phyloP scores from a whole-genome alignment of 371 early-diverging fungal species.

The Haplosporangium sp. region DNA sequence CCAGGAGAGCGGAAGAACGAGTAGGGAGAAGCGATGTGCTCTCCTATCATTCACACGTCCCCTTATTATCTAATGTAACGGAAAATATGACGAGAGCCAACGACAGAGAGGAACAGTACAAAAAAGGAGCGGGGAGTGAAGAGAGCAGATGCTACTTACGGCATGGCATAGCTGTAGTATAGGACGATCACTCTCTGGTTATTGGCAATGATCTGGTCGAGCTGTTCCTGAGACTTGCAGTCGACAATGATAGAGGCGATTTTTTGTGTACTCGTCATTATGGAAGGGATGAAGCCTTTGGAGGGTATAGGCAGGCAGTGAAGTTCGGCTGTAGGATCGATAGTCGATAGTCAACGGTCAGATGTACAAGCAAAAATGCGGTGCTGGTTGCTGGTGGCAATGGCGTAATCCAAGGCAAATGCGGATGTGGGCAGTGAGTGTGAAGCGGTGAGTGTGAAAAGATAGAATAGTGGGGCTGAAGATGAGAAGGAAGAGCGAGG shows the following conservation, averaged over 20 bases:
- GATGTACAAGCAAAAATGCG: neutral
- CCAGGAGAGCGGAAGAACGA: neutral
- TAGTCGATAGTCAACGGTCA: no score
- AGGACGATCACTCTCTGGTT: constrained; percentile 27
- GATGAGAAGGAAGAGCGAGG: constrained; percentile 6
- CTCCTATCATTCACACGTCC: neutral
- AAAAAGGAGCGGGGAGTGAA: neutral
- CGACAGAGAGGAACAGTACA: neutral
- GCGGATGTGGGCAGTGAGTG: neutral
- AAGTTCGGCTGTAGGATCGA: no score
- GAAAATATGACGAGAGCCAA: neutral
- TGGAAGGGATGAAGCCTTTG: neutral
- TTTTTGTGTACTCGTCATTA: constrained; percentile 9
- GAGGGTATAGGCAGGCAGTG: neutral
- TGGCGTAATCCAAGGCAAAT: neutral
- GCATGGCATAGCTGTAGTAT: constrained; percentile 50
- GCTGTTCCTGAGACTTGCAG: constrained; percentile 36
- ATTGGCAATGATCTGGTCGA: constrained; percentile 19
- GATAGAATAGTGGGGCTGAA: neutral
- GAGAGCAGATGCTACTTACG: constrained; percentile 26
- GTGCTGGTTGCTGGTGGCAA: neutral
- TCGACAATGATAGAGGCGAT: constrained; percentile 30
- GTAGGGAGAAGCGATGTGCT: neutral
- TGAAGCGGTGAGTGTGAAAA: neutral
- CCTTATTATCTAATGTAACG: constrained; percentile 14